Evolutionary conservation across 2,329 filamentous ascomycete species (phyloP), one percentile per base, ranked within the genome.

Genomic region (Cordyceps cateniannulata): DNA sequence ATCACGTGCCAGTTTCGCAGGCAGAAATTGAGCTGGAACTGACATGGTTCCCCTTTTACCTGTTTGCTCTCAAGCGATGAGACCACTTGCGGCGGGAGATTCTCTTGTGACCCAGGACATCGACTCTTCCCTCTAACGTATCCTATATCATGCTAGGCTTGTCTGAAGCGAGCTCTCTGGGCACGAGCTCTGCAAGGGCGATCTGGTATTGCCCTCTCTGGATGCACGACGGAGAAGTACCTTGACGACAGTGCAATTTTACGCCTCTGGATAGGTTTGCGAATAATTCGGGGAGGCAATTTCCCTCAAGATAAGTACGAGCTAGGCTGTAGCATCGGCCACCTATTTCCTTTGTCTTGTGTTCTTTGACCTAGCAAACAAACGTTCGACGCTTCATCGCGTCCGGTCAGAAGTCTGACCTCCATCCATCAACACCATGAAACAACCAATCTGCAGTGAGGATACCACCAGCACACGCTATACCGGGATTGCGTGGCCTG

Each of bases 401-500:
- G 9, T 12, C 16, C 5, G 16, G 38, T 45, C 57, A 52, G 47
- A 51, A 59, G 38, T 52, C 57, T 51, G 57, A 8, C 38, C 22
- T 29, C 6, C 25, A 16, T 47, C 18, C n/a, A n/a, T n/a, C n/a
- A 25, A 44, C n/a, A 38, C 14, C 29, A 24, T 7, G 24, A 20
- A 35, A 29, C 24, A 32, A 18, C n/a, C 45, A 35, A 44, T 48
- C 60, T 62, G 60, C 60, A 38, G 60, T 62, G 60, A 62, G 52
- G 60, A 62, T 45, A 59, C 51, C 3, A 25, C 22, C 49, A 53
- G 42, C 60, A 59, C 42, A 59, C 29, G 42, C 53, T 48, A 45
- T 51, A 6, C 16, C 35, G 59, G 52, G 25, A 57, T 25, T n/a
- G 27, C 8, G 29, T 48, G 52, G 52, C 52, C 9, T 47, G 47